These are phyloP conservation scores for Xylaria sp. DNA, from an alignment of 2,329 filamentous ascomycete genomes.

Conservation along the genomic window DNA sequence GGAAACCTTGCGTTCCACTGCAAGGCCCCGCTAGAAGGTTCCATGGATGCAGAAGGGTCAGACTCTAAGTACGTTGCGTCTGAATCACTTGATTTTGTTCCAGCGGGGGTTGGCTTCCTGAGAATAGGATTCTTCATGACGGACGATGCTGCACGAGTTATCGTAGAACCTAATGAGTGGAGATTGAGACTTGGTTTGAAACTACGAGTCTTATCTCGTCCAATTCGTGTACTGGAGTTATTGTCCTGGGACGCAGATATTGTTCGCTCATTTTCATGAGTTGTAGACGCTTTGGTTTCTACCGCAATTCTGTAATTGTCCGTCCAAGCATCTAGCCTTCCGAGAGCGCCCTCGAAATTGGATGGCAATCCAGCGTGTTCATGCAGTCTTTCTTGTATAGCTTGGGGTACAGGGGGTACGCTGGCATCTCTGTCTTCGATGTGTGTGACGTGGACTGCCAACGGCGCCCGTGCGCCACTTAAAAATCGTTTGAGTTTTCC, in stretches of 20 bases:
- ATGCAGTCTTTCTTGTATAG: conserved; percentile 51
- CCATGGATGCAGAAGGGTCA: background rate
- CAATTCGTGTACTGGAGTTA: background rate
- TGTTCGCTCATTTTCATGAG: background rate
- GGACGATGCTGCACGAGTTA: conserved; percentile 44
- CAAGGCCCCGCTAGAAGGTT: background rate
- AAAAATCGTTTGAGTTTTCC: conserved; percentile 55
- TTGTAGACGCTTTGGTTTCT: background rate
- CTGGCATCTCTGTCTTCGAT: conserved; percentile 43
- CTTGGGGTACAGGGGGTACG: conserved; percentile 51
- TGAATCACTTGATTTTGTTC: conserved; percentile 6
- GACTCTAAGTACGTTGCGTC: background rate
- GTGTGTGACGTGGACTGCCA: conserved; percentile 50
- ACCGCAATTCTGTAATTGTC: conserved; percentile 60
- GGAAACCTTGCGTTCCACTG: background rate
- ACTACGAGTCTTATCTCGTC: conserved; percentile 22
- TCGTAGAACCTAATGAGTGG: conserved; percentile 38
- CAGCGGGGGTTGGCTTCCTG: conserved; percentile 48
- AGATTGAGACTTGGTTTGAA: conserved; percentile 33
- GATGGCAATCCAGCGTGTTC: conserved; percentile 51
- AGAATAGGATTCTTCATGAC: conserved; percentile 47
- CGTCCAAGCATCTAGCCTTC: conserved; percentile 56
- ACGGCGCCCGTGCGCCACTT: conserved; percentile 48
- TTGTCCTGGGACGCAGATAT: background rate
- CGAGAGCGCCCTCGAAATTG: conserved; percentile 50